Base-by-base conservation (phyloP, 2,329 filamentous ascomycete species). In the Microsporum ferrugineum region DNA sequence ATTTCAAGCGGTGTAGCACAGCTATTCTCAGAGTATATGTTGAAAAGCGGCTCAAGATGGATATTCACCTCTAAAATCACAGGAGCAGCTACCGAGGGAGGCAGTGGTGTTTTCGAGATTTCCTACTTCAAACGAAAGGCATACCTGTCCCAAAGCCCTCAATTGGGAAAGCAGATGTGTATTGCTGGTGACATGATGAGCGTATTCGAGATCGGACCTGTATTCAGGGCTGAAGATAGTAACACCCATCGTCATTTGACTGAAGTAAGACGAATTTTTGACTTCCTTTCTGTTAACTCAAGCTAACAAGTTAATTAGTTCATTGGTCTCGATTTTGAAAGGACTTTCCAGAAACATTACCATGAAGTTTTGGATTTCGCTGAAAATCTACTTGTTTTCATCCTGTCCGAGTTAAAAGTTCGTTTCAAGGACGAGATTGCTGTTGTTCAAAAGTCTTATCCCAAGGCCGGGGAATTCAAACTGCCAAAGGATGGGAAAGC, bases 1-100 rank as follows among this genome's bases (percentile, higher is more conserved):
- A 84, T 87, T 70, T 86, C 84, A 65, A 80, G 80, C 70, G 84
- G 82, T 61, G 84, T 88, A 43, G 81, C 83, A 63, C 80, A 82
- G 63, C 79, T 94, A 10, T 95, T 95, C 75, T 79, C 82, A 62
- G 85, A 91, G 67, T 97, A 91, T 73, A 85, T 96, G 66, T 81
- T 86, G 63, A 80, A 82, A 65, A 83, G 83, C 63, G 83, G 85
- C 60, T 95, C 96, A 73, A 85, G 87, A 65, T 84, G 89, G 73
- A 91, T 96, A 70, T 89, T 96, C 73, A 88, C 91, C 1, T 91
- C 94, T 7, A 92, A 91, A 73, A 80, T 99, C 49, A 89, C 95
- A 60, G 91, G 88, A 57, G 88, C 92, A 12, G 88, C 94, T 3
- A 94, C 90, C 2, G 94, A 99, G 77, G 92, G 94, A 69, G 94